These are phyloP conservation scores for Neurospora terricola DNA, from an alignment of 495 filamentous ascomycete genomes.

Conservation along the genomic window DNA sequence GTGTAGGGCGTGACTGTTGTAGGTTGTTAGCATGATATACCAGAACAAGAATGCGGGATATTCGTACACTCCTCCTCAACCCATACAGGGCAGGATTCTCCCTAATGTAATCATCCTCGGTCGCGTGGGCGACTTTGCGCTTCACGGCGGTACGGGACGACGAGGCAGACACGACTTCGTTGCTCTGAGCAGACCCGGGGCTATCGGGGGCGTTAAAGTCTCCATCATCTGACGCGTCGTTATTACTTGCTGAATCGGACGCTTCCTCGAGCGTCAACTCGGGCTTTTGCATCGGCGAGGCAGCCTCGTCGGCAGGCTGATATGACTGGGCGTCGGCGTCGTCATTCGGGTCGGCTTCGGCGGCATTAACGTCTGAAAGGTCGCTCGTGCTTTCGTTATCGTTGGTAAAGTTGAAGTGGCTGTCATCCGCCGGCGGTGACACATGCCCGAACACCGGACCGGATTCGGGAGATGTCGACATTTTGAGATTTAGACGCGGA, in stretches of 20 bases:
- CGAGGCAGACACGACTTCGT: constrained; percentile 49
- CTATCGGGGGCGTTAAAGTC: constrained; percentile 66
- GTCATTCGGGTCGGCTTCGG: constrained; percentile 8
- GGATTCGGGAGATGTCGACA: constrained; percentile 40
- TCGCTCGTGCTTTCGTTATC: constrained; percentile 35
- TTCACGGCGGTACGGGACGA: constrained; percentile 57
- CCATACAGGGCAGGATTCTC: constrained; percentile 96
- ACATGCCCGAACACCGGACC: constrained; percentile 34
- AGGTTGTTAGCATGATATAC: constrained; percentile 24
- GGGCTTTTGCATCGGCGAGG: constrained; percentile 59
- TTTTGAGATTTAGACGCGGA: constrained; percentile 26
- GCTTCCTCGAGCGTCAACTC: constrained; percentile 29
- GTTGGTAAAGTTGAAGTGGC: constrained; percentile 19
- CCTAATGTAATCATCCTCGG: constrained; percentile 72
- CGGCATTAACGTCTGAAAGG: constrained; percentile 35
- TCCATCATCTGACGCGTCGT: constrained; percentile 68
- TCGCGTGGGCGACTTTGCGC: constrained; percentile 55
- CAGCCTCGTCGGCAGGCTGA: constrained; percentile 40
- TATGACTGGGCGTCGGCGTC: background rate
- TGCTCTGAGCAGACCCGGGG: constrained; percentile 39
- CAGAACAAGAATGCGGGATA: background rate
- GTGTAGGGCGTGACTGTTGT: constrained; percentile 38
- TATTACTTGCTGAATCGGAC: constrained; percentile 42
- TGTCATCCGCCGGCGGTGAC: constrained; percentile 21
- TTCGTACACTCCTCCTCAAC: constrained; percentile 75